Evolutionary conservation across 1,284 basidiomycete species (phyloP).

Genomic region (Sporisorium graminicola): DNA sequence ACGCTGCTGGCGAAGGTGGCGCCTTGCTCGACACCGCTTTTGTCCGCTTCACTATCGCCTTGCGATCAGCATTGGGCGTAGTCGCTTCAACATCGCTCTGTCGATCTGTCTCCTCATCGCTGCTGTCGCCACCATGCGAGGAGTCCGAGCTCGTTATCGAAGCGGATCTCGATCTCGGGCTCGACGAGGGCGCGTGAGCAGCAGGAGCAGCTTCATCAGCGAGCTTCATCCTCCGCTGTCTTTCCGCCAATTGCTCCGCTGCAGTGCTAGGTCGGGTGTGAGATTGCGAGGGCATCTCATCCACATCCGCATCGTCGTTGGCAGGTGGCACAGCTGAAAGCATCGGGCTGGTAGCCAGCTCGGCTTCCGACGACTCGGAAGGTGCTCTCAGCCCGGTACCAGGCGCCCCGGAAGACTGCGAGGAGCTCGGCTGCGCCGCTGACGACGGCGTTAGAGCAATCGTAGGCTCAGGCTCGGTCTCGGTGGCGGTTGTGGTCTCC

Average conservation of each 20-base stretch:
- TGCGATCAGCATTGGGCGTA: background rate
- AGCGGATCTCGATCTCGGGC: conserved; percentile 30
- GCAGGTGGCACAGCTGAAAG: conserved; percentile 35
- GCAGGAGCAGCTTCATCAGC: conserved; percentile 16
- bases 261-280: conserved; percentile 11
- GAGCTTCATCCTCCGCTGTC: conserved; percentile 30
- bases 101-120: conserved; percentile 22
- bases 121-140: conserved; percentile 27
- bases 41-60: background rate
- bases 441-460: conserved; percentile 35
- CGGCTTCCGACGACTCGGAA: conserved; percentile 43
- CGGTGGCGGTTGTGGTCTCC: background rate
- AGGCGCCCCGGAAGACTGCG: conserved; percentile 3
- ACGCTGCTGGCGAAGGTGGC: background rate
- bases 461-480: conserved; percentile 6
- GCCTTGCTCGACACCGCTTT: conserved; percentile 6
- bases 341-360: conserved; percentile 50
- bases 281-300: conserved; percentile 25
- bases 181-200: background rate
- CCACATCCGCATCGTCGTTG: conserved; percentile 36
- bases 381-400: conserved; percentile 19
- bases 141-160: conserved; percentile 50
- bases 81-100: conserved; percentile 13
- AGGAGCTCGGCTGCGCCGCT: conserved; percentile 5
- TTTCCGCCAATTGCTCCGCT: conserved; percentile 39